phyloP scores from a whole-genome alignment of 495 filamentous ascomycete species.

The Penicillium antarcticum region DNA sequence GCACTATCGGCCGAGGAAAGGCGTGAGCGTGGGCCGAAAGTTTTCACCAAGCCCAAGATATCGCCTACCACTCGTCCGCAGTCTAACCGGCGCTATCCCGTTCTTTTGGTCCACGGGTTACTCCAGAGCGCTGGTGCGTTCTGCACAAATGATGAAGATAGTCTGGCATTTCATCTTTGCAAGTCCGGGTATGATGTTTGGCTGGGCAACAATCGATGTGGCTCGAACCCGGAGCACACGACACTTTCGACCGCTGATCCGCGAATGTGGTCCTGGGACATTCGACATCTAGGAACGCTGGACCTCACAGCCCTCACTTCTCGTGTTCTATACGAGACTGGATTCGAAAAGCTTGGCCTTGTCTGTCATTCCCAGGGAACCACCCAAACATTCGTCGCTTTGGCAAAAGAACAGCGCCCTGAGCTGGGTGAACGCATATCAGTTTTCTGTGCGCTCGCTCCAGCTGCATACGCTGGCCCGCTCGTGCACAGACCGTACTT shows the following conservation, averaged over 20 bases:
- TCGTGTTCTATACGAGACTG: conserved; percentile 77
- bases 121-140: conserved; percentile 86
- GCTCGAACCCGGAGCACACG: conserved; percentile 72
- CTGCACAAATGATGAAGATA: conserved; percentile 86
- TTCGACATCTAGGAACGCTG: conserved; percentile 87
- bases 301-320: conserved; percentile 88
- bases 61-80: background rate
- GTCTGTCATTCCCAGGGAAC: conserved; percentile 91
- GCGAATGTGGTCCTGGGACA: conserved; percentile 97
- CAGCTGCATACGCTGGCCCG: conserved; percentile 87
- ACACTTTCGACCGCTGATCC: conserved; percentile 71
- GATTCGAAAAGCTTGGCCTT: conserved; percentile 78
- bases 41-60: conserved; percentile 26
- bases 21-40: conserved; percentile 28
- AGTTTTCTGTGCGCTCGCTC: conserved; percentile 90
- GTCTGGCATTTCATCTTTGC: conserved; percentile 85
- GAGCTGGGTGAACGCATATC: conserved; percentile 81
- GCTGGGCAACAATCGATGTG: conserved; percentile 94
- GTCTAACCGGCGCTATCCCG: conserved; percentile 69
- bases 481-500: conserved; percentile 85
- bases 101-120: conserved; percentile 85
- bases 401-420: conserved; percentile 89
- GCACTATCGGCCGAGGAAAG: conserved; percentile 38
- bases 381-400: conserved; percentile 82
- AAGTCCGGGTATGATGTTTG: conserved; percentile 96